Evolutionary conservation across 345 rosid genomes (phyloP).

Genomic region (Gossypium australe): DNA sequence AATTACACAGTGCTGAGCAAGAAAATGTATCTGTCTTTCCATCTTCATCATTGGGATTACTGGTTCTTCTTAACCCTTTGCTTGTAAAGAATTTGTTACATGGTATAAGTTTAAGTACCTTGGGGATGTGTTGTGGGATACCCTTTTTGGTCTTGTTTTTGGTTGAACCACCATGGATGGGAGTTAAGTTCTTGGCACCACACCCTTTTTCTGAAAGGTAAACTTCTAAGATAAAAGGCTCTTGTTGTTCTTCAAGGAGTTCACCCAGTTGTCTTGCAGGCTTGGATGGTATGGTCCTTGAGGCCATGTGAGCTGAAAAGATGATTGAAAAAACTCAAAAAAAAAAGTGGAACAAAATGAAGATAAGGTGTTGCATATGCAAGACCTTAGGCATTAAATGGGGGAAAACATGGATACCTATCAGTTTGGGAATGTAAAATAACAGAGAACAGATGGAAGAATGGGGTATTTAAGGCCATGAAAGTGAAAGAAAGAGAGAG

Average conservation of each 20-base stretch:
- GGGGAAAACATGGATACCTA: slow-evolving; percentile 27
- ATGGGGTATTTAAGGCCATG: slow-evolving; percentile 20
- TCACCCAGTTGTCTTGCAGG: slow-evolving; percentile 40
- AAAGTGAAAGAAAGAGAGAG: not conserved
- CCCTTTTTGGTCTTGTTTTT: slow-evolving; percentile 21
- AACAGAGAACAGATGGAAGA: slow-evolving; percentile 8
- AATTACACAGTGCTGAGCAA: slow-evolving; percentile 27
- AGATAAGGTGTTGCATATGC: slow-evolving; percentile 11
- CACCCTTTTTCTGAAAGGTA: slow-evolving; percentile 40
- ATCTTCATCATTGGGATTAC: slow-evolving; percentile 11
- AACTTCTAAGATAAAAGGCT: slow-evolving; percentile 43
- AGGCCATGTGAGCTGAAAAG: slow-evolving; percentile 21
- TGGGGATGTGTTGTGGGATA: slow-evolving; percentile 7
- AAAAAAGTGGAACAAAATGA: not conserved
- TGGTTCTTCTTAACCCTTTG: slow-evolving; percentile 13
- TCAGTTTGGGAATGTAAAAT: slow-evolving; percentile 23
- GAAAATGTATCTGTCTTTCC: slow-evolving; percentile 26
- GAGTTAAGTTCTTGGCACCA: slow-evolving; percentile 11
- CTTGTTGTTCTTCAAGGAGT: slow-evolving; percentile 52
- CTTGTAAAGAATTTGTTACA: slow-evolving; percentile 21
- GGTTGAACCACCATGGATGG: slow-evolving; percentile 9
- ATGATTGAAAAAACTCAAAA: not conserved
- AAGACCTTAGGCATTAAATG: slow-evolving; percentile 19
- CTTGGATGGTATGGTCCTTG: slow-evolving; percentile 4
- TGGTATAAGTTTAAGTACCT: slow-evolving; percentile 24